Conservation (phyloP, 805 yeast species). For the Zygosaccharomyces kombuchaensis region DNA sequence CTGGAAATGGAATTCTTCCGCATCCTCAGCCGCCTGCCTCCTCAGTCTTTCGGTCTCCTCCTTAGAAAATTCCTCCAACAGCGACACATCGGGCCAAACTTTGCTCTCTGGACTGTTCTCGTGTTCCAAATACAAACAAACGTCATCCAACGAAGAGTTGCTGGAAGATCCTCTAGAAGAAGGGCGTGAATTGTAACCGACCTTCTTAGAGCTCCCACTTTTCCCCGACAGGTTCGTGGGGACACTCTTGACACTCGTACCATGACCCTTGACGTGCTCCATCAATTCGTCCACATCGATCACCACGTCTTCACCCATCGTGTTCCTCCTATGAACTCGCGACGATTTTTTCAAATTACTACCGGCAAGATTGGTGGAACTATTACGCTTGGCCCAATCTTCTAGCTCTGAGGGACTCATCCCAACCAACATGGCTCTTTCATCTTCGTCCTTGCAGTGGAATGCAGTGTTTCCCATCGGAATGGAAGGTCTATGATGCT, state of each 20-base stretch:
- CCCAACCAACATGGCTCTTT: slow-evolving; percentile 5
- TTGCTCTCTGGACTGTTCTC: slow-evolving; percentile 26
- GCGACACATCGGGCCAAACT: slow-evolving; percentile 79
- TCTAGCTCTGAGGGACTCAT: slow-evolving; percentile 18
- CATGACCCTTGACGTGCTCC: slow-evolving; percentile 24
- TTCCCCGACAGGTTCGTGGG: slow-evolving; percentile 8
- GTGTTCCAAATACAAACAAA: slow-evolving; percentile 79
- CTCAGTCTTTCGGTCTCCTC: slow-evolving; percentile 56
- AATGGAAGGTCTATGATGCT: slow-evolving; percentile 11
- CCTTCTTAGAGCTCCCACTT: slow-evolving; percentile 19
- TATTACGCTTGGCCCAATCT: slow-evolving; percentile 13
- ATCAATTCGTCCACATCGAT: slow-evolving; percentile 35
- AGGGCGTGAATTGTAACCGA: slow-evolving; percentile 40
- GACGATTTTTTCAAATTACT: slow-evolving; percentile 9
- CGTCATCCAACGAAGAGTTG: slow-evolving; percentile 82
- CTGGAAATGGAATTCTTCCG: slow-evolving; percentile 37
- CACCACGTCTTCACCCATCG: slow-evolving; percentile 28
- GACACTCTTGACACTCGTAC: slow-evolving; percentile 3
- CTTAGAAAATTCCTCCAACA: slow-evolving; percentile 69
- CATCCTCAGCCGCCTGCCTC: slow-evolving; percentile 39
- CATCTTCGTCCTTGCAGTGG: not conserved
- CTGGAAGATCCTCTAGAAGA: slow-evolving; percentile 42
- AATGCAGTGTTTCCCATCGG: slow-evolving; percentile 8
- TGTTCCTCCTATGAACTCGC: slow-evolving; percentile 14
- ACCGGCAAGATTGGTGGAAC: slow-evolving; percentile 9